These are phyloP conservation scores for Crithidia acanthocephali DNA, from an alignment of 208 protist genomes.

Conservation along the genomic window DNA sequence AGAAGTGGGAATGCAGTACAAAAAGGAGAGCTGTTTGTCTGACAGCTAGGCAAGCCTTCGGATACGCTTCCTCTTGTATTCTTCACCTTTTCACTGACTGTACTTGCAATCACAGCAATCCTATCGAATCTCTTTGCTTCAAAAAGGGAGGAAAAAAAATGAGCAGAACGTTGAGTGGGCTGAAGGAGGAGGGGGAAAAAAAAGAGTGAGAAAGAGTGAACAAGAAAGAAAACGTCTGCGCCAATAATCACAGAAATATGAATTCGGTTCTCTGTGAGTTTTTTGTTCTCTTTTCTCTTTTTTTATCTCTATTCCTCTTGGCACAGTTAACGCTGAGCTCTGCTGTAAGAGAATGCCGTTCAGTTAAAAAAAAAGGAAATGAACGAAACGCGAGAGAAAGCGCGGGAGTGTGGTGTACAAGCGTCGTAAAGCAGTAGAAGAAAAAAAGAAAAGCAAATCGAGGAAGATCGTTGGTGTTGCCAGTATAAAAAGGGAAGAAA, in stretches of 20 bases:
- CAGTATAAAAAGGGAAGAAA: no score
- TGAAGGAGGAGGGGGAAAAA: constrained; percentile 10
- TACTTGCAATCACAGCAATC: no score
- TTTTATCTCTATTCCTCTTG: no score
- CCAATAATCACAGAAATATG: neutral
- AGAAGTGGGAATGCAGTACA: constrained; percentile 7
- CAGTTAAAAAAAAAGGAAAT: constrained; percentile 12
- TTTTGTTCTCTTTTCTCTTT: no score
- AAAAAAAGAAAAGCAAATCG: constrained; percentile 1
- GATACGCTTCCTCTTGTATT: no score
- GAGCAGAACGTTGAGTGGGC: neutral
- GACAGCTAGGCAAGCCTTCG: no score
- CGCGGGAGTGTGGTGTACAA: neutral
- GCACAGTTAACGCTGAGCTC: no score
- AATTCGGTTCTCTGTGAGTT: neutral
- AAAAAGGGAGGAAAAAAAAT: neutral
- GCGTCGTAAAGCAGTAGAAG: neutral
- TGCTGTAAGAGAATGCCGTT: no score
- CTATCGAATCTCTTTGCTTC: no score
- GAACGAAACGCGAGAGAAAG: neutral
- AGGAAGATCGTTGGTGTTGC: no score
- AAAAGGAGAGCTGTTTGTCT: no score
- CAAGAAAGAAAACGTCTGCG: neutral
- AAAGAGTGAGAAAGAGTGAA: neutral
- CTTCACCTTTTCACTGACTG: no score